These are phyloP conservation scores for Pseudozyma sp. DNA, from an alignment of 1,284 basidiomycete genomes.

Conservation along the genomic window DNA sequence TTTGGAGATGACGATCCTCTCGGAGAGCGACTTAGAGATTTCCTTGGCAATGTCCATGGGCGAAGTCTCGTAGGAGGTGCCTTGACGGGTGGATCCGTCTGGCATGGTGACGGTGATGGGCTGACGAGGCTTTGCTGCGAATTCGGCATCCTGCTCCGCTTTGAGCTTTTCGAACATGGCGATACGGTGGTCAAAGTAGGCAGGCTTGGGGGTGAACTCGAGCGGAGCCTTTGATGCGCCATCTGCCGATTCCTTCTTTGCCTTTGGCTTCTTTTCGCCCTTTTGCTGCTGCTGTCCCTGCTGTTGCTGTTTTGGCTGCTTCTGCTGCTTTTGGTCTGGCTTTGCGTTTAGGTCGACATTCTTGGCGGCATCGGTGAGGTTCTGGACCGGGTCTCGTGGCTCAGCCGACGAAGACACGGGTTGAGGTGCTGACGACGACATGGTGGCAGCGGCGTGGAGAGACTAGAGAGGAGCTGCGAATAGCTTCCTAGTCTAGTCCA, in stretches of 20 bases:
- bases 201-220: constrained; percentile 82
- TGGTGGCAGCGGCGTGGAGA: constrained; percentile 15
- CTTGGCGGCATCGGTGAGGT: constrained; percentile 51
- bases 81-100: constrained; percentile 86
- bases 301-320: constrained; percentile 24
- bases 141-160: constrained; percentile 84
- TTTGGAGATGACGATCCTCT: constrained; percentile 93
- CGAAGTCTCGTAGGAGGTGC: constrained; percentile 93
- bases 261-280: constrained; percentile 60
- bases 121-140: constrained; percentile 83
- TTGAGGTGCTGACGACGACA: constrained; percentile 50
- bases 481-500: not conserved
- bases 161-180: constrained; percentile 91
- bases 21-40: constrained; percentile 87
- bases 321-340: constrained; percentile 18
- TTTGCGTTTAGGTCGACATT: constrained; percentile 45
- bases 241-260: constrained; percentile 43
- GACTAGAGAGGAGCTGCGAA: not conserved
- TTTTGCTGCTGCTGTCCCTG: constrained; percentile 41
- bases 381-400: constrained; percentile 45
- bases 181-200: constrained; percentile 89
- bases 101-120: constrained; percentile 87
- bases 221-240: constrained; percentile 52
- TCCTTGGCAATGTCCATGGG: constrained; percentile 91
- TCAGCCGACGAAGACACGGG: constrained; percentile 53